Evolutionary conservation across 2,329 filamentous ascomycete species (phyloP), one percentile per base, ranked within the genome.

Genomic region (Calycina herbarum): DNA sequence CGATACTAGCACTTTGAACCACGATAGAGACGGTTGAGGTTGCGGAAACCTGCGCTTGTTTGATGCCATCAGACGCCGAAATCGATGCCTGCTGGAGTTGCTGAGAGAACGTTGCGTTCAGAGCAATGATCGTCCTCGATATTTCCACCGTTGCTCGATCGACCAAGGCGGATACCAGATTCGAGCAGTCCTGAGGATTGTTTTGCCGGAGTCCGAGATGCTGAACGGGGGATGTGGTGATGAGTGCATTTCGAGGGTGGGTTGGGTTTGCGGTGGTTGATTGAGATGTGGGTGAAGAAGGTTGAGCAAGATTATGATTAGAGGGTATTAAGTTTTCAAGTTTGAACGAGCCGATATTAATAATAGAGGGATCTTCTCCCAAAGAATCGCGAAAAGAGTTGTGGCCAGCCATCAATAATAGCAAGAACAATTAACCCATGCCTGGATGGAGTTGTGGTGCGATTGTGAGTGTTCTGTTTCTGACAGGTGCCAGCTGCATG

Each of bases 61-160:
- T 65, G 64, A 68, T 67, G 33, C 62, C 64, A 56, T 67, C 66
- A 0, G 65, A 65, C 11, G 67, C 67, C 5, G 67, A 67, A 20
- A 66, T 66, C 10, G 64, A 67, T 17, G 67, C 67, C 33, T 64
- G 51, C 48, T 66, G 66, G 7, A 70, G 60, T 51, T 68, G 66
- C 45, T 70, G 69, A n/a, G 66, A 68, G 42, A 69, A 70, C 17
- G 67, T 69, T 3, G 66, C 69, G 48, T 70, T 70, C 2, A 70
- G 63, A 13, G 65, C 66, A 42, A 70, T 69, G 54, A 70, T 70
- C 2, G 64, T 70, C n/a, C 67, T 58, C 0, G 66, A 68, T 10
- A 69, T 69, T 51, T 70, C 67, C 27, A 69, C 67, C 5, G 67
- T 69, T 29, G 69, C 69, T 40, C 69, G 61, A 42, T 69, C 35